Evolutionary conservation across 2,329 filamentous ascomycete genomes (phyloP), one percentile per base, ranked within the genome.

Genomic region (Blastomyces percursus): DNA sequence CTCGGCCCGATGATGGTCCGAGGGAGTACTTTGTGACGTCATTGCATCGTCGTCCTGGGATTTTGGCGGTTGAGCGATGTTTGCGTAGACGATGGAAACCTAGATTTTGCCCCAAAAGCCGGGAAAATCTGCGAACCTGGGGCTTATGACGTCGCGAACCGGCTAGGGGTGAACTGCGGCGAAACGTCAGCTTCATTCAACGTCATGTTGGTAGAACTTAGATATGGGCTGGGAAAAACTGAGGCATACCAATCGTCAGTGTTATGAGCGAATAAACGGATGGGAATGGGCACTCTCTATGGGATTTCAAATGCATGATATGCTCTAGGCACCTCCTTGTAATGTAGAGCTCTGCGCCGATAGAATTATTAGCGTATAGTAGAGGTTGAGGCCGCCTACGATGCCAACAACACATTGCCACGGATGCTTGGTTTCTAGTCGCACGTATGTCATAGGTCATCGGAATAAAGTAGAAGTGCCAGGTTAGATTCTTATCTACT

Each of bases 381-480:
- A 38, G 21, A 9, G n/a, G 52, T 21, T 55, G 32, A 55, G 32
- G n/a, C 14, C 27, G 52, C 19, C 52, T 14, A 19, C 7, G 16
- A n/a, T 38, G 52, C 52, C 14, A 58, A 40, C 35, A 19, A 46
- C 38, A 21, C 16, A 42, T 30, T 58, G 38, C 21, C 55, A 58
- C 12, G 16, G 30, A 35, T 44, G 7, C 40, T 19, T 58, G 38
- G 35, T 58, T 58, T n/a, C 9, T 6, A 58, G 21, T 8, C 14
- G 44, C 55, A 44, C 7, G 24, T 58, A 58, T 58, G 55, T 58
- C 55, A 58, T 58, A 58, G 55, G 55, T 58, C 55, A 58, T 58
- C 55, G 32, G 55, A 42, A 58, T 16, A 19, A 16, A 14, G 30
- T 24, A 19, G n/a, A 19, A 19, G 9, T 30, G 21, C 14, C 9